Evolutionary conservation across 805 yeast genomes (phyloP), one percentile per base, ranked within the genome.

Genomic region (Hanseniaspora pseudoguilliermondii): DNA sequence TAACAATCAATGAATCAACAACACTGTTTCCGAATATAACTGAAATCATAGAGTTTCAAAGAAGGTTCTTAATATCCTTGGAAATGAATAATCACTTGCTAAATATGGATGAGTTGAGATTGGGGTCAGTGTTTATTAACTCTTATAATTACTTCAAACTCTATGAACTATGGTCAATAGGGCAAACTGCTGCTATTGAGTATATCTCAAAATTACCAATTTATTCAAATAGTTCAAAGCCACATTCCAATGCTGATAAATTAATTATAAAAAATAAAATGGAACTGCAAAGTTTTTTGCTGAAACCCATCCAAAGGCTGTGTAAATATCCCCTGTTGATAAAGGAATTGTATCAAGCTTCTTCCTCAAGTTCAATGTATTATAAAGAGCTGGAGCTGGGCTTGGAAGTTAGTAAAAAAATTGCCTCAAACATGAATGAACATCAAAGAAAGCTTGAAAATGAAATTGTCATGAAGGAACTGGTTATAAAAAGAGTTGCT

Each of bases 301-400:
- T 93, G 62, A 93, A 91, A 67, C 99, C 99, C 0, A 87, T 93
- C 40, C 99, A 93, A 72, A 78, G 99, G 60, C 76, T 93, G n/a
- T 87, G 96, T 75, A 87, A 90, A 67, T 93, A 93, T 68, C 98
- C 97, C 1, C 71, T 93, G 52, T 73, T 93, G 49, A 70, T 93
- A 53, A 81, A 78, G 62, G 93, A 87, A 65, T 73, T 93, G 54
- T 67, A 86, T 51, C 88, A 87, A 65, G 66, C 74, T 13, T 32
- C 27, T 81, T 39, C 65, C 67, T 15, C 65, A 69, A 18, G 73
- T 76, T 73, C 77, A 79, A 9, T 73, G 72, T 41, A 23, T 58
- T 81, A 79, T 63, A 78, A 76, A 58, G 97, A 91, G 66, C 72
- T 91, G 34, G 72, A 77, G 29, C 68, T 77, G 55, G 96, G 96